A percentile compares a stretch with the other conserved stretches of the same genome.
Conservation (phyloP, 2,329 filamentous ascomycete genomes). For the Rhynchosporium graminicola region DNA sequence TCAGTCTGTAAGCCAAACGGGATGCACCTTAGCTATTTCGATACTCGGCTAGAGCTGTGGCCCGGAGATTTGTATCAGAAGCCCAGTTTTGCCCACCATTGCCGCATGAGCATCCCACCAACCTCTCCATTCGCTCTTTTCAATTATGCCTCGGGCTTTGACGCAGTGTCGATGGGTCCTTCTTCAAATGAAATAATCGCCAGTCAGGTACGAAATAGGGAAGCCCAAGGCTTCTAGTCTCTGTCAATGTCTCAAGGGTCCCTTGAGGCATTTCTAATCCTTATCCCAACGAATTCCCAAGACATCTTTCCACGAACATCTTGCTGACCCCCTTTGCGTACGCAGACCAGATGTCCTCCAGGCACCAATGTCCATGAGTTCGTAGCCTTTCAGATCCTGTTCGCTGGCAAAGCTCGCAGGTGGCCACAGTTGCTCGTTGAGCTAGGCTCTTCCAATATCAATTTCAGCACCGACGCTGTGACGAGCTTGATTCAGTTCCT, state of each 20-base stretch:
- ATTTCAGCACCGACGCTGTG: constrained; percentile 58
- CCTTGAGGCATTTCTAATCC: no score
- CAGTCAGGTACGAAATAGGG: constrained; percentile 38
- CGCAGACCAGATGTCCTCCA: constrained; percentile 45
- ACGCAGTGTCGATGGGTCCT: constrained; percentile 36
- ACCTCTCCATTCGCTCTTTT: constrained; percentile 36
- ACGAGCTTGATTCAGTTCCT: constrained; percentile 53
- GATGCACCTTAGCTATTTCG: constrained; percentile 38
- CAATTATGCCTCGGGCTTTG: constrained; percentile 24
- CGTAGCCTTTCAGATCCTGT: constrained; percentile 47
- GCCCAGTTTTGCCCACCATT: constrained; percentile 40
- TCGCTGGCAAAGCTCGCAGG: constrained; percentile 46
- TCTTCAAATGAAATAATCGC: constrained; percentile 48
- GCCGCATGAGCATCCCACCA: constrained; percentile 41
- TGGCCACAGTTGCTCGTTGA: constrained; percentile 53
- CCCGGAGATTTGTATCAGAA: constrained; percentile 29
- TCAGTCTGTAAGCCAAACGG: constrained; percentile 38
- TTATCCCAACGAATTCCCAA: no score
- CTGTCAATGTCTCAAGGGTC: no score
- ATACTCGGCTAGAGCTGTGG: constrained; percentile 35
- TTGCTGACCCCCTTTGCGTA: no score
- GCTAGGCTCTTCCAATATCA: constrained; percentile 55
- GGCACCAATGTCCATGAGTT: constrained; percentile 52
- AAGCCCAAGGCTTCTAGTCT: no score
- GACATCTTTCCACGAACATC: no score